Evolutionary conservation across 768 basidiomycete species (phyloP), one percentile per base, ranked within the genome.

Genomic region (Brasilioporus rufonigricans): DNA sequence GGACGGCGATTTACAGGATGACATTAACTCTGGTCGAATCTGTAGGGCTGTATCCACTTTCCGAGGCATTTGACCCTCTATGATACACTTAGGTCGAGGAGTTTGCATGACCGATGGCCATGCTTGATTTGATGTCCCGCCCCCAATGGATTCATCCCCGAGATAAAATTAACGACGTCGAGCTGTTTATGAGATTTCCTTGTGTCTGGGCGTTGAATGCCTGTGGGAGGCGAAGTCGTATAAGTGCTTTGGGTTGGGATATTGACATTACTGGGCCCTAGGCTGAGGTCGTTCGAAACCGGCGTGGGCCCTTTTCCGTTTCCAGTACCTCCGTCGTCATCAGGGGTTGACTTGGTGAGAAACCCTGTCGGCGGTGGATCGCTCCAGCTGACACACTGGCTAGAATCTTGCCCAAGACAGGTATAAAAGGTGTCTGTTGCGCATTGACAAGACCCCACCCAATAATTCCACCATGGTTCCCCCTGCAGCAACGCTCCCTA

Each of bases 401-500:
- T 29, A 29, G 23, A 35, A n/a, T n/a, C n/a, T n/a, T 41, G 19
- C 50, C 33, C 27, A 23, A 14, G 13, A 18, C 19, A 16, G 31
- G 26, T 49, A 59, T 59, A 59, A 59, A 51, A 48, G 19, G 12
- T 8, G 18, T 52, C 27, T 4, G 6, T 27, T 9, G 23, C 5
- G 14, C n/a, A 11, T 27, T 16, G 19, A 4, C 14, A 11, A 44
- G 31, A 23, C n/a, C 11, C 14, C 23, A 35, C 31, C 29, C 29
- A 18, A 16, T n/a, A 44, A 21, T 31, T 39, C 46, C 49, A 50
- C 41, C 60, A 77, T 77, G 75, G 57, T 74, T 1, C 76, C 75
- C 41, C 67, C 76, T 39, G 72, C 71, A 35, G 71, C 74, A 27
- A 70, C 66, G 18, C 50, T 66, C 27, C 55, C 69, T 4, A 60